These are phyloP conservation scores for Alloteropsis angusta DNA, from an alignment of 202 grass and related monocot species.

Conservation along the genomic window DNA sequence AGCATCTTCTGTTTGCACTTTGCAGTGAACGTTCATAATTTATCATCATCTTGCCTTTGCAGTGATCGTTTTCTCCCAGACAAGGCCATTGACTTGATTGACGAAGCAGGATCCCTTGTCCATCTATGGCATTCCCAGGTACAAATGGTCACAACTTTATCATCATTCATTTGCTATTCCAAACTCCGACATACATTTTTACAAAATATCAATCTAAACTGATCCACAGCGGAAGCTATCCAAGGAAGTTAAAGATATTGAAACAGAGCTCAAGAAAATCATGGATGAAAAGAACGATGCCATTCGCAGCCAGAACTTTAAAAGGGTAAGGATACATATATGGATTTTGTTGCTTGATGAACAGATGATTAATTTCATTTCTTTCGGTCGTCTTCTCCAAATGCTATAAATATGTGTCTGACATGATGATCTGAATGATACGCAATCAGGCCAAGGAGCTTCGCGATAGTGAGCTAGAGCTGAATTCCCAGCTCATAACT, in stretches of 20 bases:
- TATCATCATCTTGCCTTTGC: not conserved
- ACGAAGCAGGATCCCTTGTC: conserved; percentile 64
- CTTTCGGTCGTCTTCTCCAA: not conserved
- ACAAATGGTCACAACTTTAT: not conserved
- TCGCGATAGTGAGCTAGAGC: conserved; percentile 36
- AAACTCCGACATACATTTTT: not conserved
- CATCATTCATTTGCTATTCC: not conserved
- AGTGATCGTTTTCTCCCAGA: conserved; percentile 71
- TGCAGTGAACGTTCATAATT: not conserved
- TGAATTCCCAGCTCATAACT: conserved; percentile 7
- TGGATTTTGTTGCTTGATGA: not conserved
- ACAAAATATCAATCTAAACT: not conserved
- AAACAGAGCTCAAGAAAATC: conserved; percentile 42
- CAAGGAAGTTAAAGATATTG: conserved; percentile 41
- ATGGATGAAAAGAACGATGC: conserved; percentile 52
- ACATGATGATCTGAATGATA: not conserved
- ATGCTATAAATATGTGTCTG: not conserved
- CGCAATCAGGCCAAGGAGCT: conserved; percentile 49
- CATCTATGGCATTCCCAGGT: conserved; percentile 56
- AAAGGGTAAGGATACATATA: conserved; percentile 14
- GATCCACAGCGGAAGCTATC: conserved; percentile 22
- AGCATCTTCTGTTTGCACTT: not conserved
- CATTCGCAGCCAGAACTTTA: conserved; percentile 41
- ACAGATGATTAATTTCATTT: not conserved
- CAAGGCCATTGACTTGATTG: conserved; percentile 78